Evolutionary conservation across 331 rosid species (phyloP), one percentile per base, ranked within the genome.

Genomic region (Rhamnella rubrinervis): DNA sequence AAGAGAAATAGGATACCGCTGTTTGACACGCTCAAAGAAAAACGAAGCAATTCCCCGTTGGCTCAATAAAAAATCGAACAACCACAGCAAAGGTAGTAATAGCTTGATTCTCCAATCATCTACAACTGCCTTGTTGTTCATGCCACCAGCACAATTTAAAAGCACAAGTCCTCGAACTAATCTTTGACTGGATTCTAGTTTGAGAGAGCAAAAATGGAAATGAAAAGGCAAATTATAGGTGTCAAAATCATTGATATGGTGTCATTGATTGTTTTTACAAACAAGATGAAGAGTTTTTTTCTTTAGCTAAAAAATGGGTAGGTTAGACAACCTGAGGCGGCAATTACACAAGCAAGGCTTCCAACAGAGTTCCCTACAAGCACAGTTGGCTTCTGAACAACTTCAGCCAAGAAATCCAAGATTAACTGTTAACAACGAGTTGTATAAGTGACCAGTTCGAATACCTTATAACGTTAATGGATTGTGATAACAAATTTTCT

Each of bases 101-200:
- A 93, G 83, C 83, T 86, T 90, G 88, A 90, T 93, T 82, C 98
- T 86, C 98, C 98, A 90, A 67, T 93, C 98, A 65, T 90, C 98
- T 28, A 87, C 92, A 57, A 93, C 77, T 60, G 97, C 98, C 80
- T 93, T 93, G 69, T 93, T 93, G 79, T 93, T 93, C 98, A 93
- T 93, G 59, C 98, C 97, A 68, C 98, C 98, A 11, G 97, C 82
- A 71, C 98, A 90, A 66, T 93, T 93, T 49, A 93, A 72, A 61
- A 93, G 86, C 68, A 87, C 97, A 55, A 88, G 81, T 56, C 92
- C 98, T 78, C 81, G 84, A 60, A 93, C 96, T 28, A 77, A 80
- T 49, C 76, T 75, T 66, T 75, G 81, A 37, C 76, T 83, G 76
- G 96, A 79, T 76, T 88, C 98, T 86, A 75, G 25, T 80, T 51